Percentiles rank a stretch among this genome's conserved stretches.
phyloP scores from a whole-genome alignment of 2,329 filamentous ascomycete species.

The Aspergillus fischeri region DNA sequence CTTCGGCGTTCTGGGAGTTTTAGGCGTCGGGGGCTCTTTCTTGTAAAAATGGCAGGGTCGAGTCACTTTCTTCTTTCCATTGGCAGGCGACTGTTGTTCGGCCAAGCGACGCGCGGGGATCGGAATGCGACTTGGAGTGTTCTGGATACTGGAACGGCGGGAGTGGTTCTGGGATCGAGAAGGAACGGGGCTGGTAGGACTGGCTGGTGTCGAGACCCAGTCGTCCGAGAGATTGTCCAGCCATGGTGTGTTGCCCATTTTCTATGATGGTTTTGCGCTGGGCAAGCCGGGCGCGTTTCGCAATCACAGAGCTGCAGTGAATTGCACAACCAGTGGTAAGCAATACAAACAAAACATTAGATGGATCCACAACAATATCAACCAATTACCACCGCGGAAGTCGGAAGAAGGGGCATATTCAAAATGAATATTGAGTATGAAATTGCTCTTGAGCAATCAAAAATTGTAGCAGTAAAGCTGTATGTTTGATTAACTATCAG shows the following conservation, averaged over 20 bases:
- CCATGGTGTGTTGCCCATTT: slow-evolving; percentile 39
- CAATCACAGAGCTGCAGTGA: slow-evolving; percentile 16
- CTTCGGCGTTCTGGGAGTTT: slow-evolving; percentile 28
- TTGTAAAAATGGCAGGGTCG: slow-evolving; percentile 33
- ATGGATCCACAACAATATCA: slow-evolving; percentile 10
- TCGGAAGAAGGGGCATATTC: not conserved
- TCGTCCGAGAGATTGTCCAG: slow-evolving; percentile 43
- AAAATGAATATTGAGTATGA: slow-evolving; percentile 1
- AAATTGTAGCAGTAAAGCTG: slow-evolving; percentile 1
- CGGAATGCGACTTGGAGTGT: slow-evolving; percentile 38
- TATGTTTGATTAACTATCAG: not conserved
- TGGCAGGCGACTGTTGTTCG: slow-evolving; percentile 26
- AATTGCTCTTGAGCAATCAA: not conserved
- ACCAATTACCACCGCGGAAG: slow-evolving; percentile 2
- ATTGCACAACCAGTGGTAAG: slow-evolving; percentile 14
- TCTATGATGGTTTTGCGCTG: slow-evolving; percentile 8
- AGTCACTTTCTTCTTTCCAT: slow-evolving; percentile 28
- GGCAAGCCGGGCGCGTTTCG: slow-evolving; percentile 17
- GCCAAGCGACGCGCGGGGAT: slow-evolving; percentile 32
- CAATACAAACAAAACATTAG: slow-evolving; percentile 14
- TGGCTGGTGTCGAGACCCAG: slow-evolving; percentile 37
- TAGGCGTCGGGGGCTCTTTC: slow-evolving; percentile 31
- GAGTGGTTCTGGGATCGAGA: slow-evolving; percentile 20
- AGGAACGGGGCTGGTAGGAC: slow-evolving; percentile 31
- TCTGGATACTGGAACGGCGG: slow-evolving; percentile 25